phyloP scores from a whole-genome alignment of 345 rosid genomes.

The Linum trigynum region DNA sequence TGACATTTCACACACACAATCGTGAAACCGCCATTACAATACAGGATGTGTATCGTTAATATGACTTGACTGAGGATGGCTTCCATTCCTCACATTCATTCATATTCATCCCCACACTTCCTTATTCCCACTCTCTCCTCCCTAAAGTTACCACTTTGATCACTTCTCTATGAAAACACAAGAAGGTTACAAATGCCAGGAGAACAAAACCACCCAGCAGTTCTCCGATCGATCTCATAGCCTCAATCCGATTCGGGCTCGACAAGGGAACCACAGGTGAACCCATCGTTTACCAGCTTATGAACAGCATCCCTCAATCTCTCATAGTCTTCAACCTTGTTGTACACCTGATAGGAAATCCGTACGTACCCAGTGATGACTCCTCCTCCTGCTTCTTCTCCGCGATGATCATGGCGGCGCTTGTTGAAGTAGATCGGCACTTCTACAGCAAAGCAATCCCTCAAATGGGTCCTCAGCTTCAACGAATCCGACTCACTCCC shows the following conservation, averaged over 20 bases:
- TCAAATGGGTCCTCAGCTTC: slow-evolving; percentile 53
- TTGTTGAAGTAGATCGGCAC: slow-evolving; percentile 49
- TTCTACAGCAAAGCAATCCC: slow-evolving; percentile 55
- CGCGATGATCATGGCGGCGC: background rate
- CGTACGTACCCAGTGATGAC: slow-evolving; percentile 66
- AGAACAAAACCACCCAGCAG: no score
- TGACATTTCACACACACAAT: no score
- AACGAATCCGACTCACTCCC: slow-evolving; percentile 38
- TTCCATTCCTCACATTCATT: no score
- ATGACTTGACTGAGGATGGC: no score
- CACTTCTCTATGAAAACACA: no score
- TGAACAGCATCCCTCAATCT: slow-evolving; percentile 57
- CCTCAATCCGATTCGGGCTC: background rate
- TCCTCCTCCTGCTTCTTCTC: slow-evolving; percentile 21
- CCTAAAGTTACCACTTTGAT: no score
- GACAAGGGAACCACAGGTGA: slow-evolving; percentile 42
- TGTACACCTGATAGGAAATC: slow-evolving; percentile 82
- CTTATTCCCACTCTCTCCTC: no score
- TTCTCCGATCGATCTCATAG: background rate
- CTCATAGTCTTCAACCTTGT: slow-evolving; percentile 65
- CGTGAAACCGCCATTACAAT: no score
- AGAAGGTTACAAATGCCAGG: no score
- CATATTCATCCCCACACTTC: no score
- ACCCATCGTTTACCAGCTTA: slow-evolving; percentile 41
- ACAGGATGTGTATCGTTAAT: no score